Evolutionary conservation across 1,284 basidiomycete genomes (phyloP), one percentile per base, ranked within the genome.

Genomic region (Ganoderma leucocontextum): DNA sequence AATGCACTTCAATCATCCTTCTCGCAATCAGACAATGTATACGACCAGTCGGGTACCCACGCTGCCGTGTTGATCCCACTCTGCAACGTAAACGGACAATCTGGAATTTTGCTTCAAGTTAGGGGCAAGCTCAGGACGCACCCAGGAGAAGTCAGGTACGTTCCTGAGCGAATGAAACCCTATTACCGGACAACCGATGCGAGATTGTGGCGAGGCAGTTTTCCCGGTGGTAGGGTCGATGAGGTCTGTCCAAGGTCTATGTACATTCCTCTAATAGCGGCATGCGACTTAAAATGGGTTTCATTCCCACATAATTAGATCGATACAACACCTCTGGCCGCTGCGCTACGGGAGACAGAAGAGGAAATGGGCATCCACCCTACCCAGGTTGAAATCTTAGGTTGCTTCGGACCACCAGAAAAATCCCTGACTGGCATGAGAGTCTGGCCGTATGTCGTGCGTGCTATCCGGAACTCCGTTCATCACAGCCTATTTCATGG

Each of bases 111-210:
- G 47, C 83, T 94, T 22, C 89, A 94, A 76, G 86, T 95, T 38
- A 84, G 93, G 70, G 90, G 88, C n/a, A 85, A 86, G 67, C 78
- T 94, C 66, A 84, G 92, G 72, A 85, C 83, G 44, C 93, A 94
- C 79, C 89, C 91, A 0, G 92, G 93, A n/a, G 92, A 94, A 83
- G 88, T 94, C 42, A 92, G 93, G 93, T 92, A 75, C 72, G 86
- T 58, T 29, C 13, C 10, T 17, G 1, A 25, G 15, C 39, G 36
- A 13, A 8, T 17, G 25, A 58, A 19, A 17, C 33, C 17, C 5
- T 19, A 41, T 7, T n/a, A 9, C n/a, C 8, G n/a, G 29, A 36
- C 22, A 58, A 29, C 25, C 60, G 25, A 38, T 19, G 25, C 35
- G 42, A 62, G 52, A 47, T 22, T 19, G 41, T 42, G 39, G 36